Evolutionary conservation across 352 stramenopile genomes (phyloP), one percentile per base, ranked within the genome.

Genomic region (Globisporangium spinosum): DNA sequence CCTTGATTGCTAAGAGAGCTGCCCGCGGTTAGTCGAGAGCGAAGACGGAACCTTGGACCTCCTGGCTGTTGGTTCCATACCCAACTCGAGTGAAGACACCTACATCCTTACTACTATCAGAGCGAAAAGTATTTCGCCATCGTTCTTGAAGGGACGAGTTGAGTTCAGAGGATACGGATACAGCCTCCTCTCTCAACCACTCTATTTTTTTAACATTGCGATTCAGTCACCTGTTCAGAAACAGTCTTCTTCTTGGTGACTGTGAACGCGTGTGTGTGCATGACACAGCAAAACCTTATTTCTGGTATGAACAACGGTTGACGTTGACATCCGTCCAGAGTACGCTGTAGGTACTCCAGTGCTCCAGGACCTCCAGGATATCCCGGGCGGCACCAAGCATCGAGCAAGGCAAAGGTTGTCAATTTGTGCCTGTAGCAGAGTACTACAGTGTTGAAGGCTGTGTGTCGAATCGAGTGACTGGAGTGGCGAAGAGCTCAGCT

Each of bases 1-100:
- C 20, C 20, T 61, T 29, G 56, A 47, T 61, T 61, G 56, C 56
- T 61, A 34, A 61, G 9, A 55, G 47, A 55, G 47, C 47, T 27
- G 32, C 54, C 13, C 54, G 27, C 17, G 25, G 25, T 59, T 59
- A 40, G 54, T 59, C 54, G 54, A 59, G 25, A 13, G 9, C 4
- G 29, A 32, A 40, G 34, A 40, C 9, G 9, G 34, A 40, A 43
- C 2, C 5, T 54, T 2, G 38, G 40, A 49, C 47, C 7, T 55
- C 47, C 47, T 54, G 12, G 38, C n/a, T 49, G 40, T n/a, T 22
- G 13, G 40, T 49, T 49, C 40, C 40, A 49, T 49, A 49, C 15
- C 15, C 40, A 49, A n/a, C 15, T 7, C 40, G n/a, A 49, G 40
- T 20, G 13, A 47, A 47, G 45, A 22, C 20, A 15, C n/a, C 4